These are phyloP conservation scores for Tetrapisispora fleetii DNA, from an alignment of 805 yeast species.

Conservation along the genomic window DNA sequence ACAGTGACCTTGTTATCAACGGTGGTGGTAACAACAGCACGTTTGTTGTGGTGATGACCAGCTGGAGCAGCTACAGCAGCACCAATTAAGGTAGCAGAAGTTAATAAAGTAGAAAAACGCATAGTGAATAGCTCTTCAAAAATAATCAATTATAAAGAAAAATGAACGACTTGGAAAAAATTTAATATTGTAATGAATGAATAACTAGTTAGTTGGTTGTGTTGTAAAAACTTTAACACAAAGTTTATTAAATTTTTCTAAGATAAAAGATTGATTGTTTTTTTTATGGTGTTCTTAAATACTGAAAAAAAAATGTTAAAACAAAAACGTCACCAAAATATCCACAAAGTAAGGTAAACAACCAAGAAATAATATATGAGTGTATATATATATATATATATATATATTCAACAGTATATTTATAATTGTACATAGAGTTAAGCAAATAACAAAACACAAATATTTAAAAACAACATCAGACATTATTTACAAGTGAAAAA, in stretches of 20 bases:
- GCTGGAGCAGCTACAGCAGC: constrained; percentile 52
- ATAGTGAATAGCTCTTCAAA: constrained; percentile 17
- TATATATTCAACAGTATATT: no score
- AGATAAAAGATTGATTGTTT: not conserved
- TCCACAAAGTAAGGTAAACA: not conserved
- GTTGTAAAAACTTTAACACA: not conserved
- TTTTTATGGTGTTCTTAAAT: not conserved
- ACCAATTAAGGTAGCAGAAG: constrained; percentile 40
- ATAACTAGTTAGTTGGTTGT: constrained; percentile 3
- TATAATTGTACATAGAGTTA: no score
- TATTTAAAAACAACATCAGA: no score
- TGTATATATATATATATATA: no score
- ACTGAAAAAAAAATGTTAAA: no score
- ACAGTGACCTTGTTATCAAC: constrained; percentile 37
- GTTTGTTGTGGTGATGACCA: constrained; percentile 45
- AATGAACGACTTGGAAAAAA: constrained; percentile 5
- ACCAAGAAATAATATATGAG: no score
- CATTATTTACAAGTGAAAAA: no score
- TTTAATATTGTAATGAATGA: constrained; percentile 2
- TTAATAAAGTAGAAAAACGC: constrained; percentile 42
- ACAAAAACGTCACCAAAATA: no score
- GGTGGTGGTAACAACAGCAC: constrained; percentile 43
- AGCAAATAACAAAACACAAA: no score
- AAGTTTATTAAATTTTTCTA: not conserved
- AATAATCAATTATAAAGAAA: constrained; percentile 2